A percentile compares a stretch with the other conserved stretches of the same genome.
These are phyloP conservation scores for Leishmania tropica DNA, from an alignment of 208 protist genomes.

Conservation along the genomic window DNA sequence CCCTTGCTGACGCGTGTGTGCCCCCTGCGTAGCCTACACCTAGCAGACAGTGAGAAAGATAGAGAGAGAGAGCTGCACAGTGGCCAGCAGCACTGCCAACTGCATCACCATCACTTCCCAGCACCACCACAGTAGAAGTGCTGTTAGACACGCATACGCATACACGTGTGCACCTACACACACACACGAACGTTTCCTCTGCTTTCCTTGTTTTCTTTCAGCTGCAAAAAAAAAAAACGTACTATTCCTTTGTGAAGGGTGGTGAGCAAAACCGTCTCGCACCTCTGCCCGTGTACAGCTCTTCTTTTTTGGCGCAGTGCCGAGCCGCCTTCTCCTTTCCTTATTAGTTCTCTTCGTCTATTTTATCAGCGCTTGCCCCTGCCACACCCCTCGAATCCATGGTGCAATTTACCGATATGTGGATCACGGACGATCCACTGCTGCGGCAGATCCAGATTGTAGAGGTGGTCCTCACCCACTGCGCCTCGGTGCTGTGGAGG, in stretches of 20 bases:
- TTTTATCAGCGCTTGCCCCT: background rate
- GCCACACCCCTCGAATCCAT: background rate
- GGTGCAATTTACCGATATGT: constrained; percentile 33
- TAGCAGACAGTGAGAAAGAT: background rate
- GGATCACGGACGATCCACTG: constrained; percentile 62
- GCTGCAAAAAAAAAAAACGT: too few species aligned
- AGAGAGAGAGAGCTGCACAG: background rate
- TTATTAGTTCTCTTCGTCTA: background rate
- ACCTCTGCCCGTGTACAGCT: background rate
- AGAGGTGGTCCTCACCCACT: constrained; percentile 59
- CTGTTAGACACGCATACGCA: background rate
- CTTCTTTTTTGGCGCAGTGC: background rate
- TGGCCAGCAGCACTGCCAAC: background rate
- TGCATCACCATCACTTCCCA: background rate
- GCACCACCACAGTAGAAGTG: background rate
- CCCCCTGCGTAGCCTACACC: background rate
- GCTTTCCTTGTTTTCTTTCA: background rate
- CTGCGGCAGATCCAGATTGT: constrained; percentile 55
- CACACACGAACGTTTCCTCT: background rate
- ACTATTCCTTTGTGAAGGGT: background rate
- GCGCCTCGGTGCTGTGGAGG: constrained; percentile 54
- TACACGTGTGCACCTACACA: background rate
- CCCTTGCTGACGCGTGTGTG: background rate
- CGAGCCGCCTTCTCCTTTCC: background rate
- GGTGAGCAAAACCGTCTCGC: background rate